Evolutionary conservation across 106 monocot species (phyloP).

Genomic region (Platanthera zijinensis): DNA sequence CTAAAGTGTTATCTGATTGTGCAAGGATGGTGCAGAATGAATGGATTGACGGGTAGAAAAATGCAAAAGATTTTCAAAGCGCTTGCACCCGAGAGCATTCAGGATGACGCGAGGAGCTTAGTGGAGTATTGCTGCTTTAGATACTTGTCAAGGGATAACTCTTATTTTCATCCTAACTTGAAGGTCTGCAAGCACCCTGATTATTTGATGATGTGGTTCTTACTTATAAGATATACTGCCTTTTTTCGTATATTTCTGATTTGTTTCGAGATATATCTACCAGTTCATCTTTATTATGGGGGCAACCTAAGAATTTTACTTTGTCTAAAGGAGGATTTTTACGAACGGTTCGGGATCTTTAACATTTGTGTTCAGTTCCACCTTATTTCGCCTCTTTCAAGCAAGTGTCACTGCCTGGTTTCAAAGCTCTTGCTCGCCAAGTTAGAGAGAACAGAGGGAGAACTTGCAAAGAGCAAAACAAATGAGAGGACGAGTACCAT

Average conservation of each 20-base stretch:
- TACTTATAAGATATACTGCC: not conserved
- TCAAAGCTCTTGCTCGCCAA: too few relatives aligned
- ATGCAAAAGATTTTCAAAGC: conserved; percentile 75
- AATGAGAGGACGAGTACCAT: too few relatives aligned
- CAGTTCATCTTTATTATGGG: not conserved
- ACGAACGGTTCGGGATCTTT: too few relatives aligned
- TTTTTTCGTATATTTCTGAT: not conserved
- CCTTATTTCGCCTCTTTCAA: too few relatives aligned
- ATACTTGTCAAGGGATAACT: conserved; percentile 77
- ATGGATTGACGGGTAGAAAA: conserved; percentile 77
- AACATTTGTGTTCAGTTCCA: too few relatives aligned
- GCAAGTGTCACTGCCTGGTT: too few relatives aligned
- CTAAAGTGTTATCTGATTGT: conserved; percentile 14
- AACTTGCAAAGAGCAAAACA: too few relatives aligned
- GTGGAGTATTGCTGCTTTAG: conserved; percentile 97
- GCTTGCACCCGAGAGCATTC: conserved; percentile 45
- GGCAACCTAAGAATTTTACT: too few relatives aligned
- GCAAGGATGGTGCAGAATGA: conserved; percentile 56
- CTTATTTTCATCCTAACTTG: conserved; percentile 73
- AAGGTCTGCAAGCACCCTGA: conserved; percentile 46
- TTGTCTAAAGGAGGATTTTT: too few relatives aligned
- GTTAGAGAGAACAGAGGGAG: too few relatives aligned
- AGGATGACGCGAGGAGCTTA: conserved; percentile 63
- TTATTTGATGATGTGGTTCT: not conserved
- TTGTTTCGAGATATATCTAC: not conserved